These are phyloP conservation scores for Strigomonas culicis DNA, from an alignment of 208 protist genomes.

Conservation along the genomic window DNA sequence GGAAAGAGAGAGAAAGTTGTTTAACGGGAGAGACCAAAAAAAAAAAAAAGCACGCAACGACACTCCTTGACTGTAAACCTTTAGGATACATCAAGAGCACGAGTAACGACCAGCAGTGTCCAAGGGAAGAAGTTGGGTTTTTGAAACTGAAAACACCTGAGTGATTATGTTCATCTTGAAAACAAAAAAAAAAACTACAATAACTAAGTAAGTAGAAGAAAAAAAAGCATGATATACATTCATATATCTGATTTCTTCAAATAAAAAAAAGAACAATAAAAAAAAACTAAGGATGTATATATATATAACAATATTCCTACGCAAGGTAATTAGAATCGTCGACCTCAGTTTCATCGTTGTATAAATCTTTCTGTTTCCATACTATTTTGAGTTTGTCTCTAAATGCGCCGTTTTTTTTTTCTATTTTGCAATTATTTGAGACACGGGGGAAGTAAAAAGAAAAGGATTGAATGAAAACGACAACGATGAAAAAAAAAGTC, in stretches of 20 bases:
- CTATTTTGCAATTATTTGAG: too few species aligned
- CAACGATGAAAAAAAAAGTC: constrained; percentile 4
- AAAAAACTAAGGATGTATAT: not conserved
- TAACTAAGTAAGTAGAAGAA: not conserved
- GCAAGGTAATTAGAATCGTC: not conserved
- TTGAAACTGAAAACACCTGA: too few species aligned
- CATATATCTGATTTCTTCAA: not conserved
- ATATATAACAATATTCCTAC: not conserved
- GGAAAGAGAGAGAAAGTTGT: not conserved
- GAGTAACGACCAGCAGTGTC: too few species aligned
- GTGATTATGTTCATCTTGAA: not conserved
- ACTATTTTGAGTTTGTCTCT: not conserved
- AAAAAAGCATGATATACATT: not conserved
- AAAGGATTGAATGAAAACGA: constrained; percentile 1
- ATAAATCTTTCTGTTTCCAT: not conserved
- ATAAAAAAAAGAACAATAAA: constrained; percentile 6
- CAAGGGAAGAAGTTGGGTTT: too few species aligned
- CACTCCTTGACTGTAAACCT: too few species aligned
- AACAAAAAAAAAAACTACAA: not conserved
- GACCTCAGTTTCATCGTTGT: not conserved
- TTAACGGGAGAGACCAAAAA: not conserved
- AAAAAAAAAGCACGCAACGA: not conserved
- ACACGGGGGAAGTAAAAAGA: not conserved
- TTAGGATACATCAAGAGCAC: too few species aligned
- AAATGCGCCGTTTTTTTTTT: not conserved